Base-by-base conservation (phyloP, 23 red algal species). In the Agarophyton chilense region DNA sequence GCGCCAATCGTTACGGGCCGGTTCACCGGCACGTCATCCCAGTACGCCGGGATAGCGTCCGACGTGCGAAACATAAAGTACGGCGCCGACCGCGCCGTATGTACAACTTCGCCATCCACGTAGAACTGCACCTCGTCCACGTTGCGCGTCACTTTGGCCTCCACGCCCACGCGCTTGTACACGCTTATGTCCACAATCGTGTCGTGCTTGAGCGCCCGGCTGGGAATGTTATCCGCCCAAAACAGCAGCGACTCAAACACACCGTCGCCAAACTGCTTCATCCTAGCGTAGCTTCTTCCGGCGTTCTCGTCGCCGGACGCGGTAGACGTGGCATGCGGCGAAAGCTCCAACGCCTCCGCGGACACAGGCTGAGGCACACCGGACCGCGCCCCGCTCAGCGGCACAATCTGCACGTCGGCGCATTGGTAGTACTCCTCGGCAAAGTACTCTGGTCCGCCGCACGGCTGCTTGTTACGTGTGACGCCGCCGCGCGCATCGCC, bases 401-500 rank as follows among this genome's bases (percentile, higher is more conserved):
- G 65, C 33, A 51, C 22, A 10, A 87, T 74, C 6, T 10, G 2
- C 21, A 88, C 77, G 52, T 88, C 84, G 9, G 84, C 84, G 72
- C 84, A 88, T 35, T 64, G 51, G 5, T 13, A 35, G 57, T 88
- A 88, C 35, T 88, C 84, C 33, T 88, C 84, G 11, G 84, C 24
- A 35, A 77, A 77, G 9, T 25, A 29, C 26, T 85, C 41, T 19
- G 44, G 10, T 29, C 78, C 78, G 32, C 55, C 55, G 78, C 78
- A 82, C 39, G 39, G 42, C 40, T 42, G 11, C 40, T 63, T 17
- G 6, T 41, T 57, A 9, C 39, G 25, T 9, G 50, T 64, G 18
- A 62, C 52, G 41, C 78, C 78, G 50, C 78, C 78, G 9, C 17
- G 10, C 6, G 78, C 78, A 18, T 29, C 78, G 26, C 78, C 78